Conservation (phyloP, 345 rosid genomes). For the Eucalyptus shirleyi region DNA sequence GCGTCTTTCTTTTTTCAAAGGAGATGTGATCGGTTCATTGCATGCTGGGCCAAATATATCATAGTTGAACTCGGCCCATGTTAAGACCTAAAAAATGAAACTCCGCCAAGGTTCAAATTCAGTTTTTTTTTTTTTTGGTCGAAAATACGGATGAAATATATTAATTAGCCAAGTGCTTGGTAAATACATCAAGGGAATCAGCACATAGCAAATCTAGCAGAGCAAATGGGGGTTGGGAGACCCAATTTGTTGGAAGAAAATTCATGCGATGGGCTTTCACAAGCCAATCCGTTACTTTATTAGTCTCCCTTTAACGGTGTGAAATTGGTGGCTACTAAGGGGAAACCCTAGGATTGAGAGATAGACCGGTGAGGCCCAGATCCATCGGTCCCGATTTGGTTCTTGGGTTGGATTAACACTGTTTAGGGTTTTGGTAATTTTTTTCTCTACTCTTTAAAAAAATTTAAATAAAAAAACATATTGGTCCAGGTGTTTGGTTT, state of each 20-base stretch:
- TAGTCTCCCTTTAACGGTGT: background rate
- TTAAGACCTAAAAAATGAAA: background rate
- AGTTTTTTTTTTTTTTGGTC: background rate
- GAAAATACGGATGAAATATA: no score
- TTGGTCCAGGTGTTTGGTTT: no score
- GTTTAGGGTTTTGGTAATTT: no score
- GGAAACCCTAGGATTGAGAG: no score
- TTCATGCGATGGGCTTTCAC: accelerated
- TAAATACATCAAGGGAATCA: no score
- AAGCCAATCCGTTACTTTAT: no score
- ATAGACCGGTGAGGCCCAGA: background rate
- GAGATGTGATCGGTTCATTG: accelerated
- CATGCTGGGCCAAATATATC: accelerated
- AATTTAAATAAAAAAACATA: no score
- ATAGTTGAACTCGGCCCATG: background rate
- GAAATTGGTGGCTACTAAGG: background rate
- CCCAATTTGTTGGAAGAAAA: no score
- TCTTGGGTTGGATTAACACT: accelerated
- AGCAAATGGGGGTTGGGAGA: no score
- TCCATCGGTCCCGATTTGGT: accelerated
- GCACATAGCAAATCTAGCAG: no score
- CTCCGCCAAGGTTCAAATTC: background rate
- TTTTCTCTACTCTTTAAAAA: no score
- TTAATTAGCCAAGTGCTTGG: no score
- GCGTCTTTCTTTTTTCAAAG: background rate